Conservation (phyloP, 129 eudicot genomes). For the Artemisia argyi region DNA sequence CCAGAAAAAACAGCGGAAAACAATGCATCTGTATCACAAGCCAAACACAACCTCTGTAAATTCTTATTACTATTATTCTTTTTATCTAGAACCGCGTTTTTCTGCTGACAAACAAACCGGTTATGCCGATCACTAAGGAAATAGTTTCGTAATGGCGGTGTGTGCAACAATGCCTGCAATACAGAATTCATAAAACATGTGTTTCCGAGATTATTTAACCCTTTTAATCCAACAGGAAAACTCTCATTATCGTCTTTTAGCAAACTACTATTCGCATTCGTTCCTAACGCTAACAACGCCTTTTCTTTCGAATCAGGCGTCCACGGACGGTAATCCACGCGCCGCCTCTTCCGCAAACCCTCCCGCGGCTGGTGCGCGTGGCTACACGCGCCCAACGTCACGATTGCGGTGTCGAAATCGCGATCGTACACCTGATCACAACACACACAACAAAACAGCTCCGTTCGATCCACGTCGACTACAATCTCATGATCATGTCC, state of each 20-base stretch:
- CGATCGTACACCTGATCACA: slow-evolving; percentile 77
- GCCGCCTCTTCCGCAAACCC: slow-evolving; percentile 65
- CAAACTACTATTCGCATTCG: slow-evolving; percentile 38
- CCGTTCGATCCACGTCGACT: slow-evolving; percentile 76
- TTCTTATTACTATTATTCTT: slow-evolving; percentile 37
- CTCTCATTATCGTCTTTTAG: slow-evolving; percentile 17
- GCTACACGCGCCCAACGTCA: slow-evolving; percentile 37
- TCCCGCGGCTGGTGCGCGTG: slow-evolving; percentile 45
- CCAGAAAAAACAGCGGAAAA: slow-evolving; percentile 75
- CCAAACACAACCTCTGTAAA: slow-evolving; percentile 55
- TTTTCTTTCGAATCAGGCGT: slow-evolving; percentile 48
- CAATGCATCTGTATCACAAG: slow-evolving; percentile 87
- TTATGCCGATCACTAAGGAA: slow-evolving; percentile 81
- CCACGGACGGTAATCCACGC: slow-evolving; percentile 76
- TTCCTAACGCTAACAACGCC: slow-evolving; percentile 42
- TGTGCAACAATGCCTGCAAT: slow-evolving; percentile 87
- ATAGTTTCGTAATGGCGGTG: slow-evolving; percentile 82
- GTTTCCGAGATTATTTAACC: slow-evolving; percentile 78
- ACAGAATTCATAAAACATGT: slow-evolving; percentile 97
- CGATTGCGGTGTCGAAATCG: slow-evolving; percentile 63
- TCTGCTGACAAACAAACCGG: slow-evolving; percentile 66
- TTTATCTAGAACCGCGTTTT: slow-evolving; percentile 30
- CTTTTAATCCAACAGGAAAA: slow-evolving; percentile 73
- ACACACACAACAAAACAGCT: slow-evolving; percentile 73
- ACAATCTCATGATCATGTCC: slow-evolving; percentile 60